These are phyloP conservation scores for Coemansia sp. DNA, from an alignment of 192 early-diverging fungal species.

Conservation along the genomic window DNA sequence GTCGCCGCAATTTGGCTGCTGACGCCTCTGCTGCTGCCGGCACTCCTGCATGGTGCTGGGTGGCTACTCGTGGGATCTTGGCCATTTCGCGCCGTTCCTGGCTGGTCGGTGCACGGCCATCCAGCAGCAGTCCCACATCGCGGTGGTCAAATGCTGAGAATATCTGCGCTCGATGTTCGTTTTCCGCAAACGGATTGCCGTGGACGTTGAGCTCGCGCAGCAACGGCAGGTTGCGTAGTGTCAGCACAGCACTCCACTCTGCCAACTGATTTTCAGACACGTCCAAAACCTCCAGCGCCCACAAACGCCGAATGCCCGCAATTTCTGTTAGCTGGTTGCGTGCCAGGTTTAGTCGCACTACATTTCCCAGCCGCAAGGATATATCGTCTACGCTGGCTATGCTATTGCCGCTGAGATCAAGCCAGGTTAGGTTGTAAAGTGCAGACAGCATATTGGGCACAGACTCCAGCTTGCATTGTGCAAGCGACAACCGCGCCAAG, in stretches of 20 bases:
- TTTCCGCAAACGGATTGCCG: slow-evolving; percentile 41
- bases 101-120: slow-evolving; percentile 26
- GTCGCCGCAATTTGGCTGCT: slow-evolving; percentile 18
- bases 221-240: slow-evolving; percentile 42
- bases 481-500: slow-evolving; percentile 38
- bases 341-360: slow-evolving; percentile 31
- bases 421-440: slow-evolving; percentile 36
- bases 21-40: slow-evolving; percentile 5
- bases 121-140: slow-evolving; percentile 35
- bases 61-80: slow-evolving; percentile 43
- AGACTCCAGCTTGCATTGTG: slow-evolving; percentile 34
- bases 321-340: slow-evolving; percentile 25
- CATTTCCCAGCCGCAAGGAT: slow-evolving; percentile 29
- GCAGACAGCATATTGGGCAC: slow-evolving; percentile 28
- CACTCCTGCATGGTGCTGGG: slow-evolving; percentile 16
- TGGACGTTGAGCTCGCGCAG: slow-evolving; percentile 23
- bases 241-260: slow-evolving; percentile 21
- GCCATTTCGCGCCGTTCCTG: slow-evolving; percentile 47
- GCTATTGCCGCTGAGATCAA: slow-evolving; percentile 34
- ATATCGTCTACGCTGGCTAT: slow-evolving; percentile 32
- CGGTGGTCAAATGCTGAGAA: slow-evolving; percentile 51
- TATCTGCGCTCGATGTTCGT: slow-evolving; percentile 24
- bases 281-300: slow-evolving; percentile 42
- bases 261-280: slow-evolving; percentile 29
- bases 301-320: slow-evolving; percentile 34